Base-by-base conservation (phyloP, 805 yeast genomes). In the Wickerhamomyces subpelliculosus region DNA sequence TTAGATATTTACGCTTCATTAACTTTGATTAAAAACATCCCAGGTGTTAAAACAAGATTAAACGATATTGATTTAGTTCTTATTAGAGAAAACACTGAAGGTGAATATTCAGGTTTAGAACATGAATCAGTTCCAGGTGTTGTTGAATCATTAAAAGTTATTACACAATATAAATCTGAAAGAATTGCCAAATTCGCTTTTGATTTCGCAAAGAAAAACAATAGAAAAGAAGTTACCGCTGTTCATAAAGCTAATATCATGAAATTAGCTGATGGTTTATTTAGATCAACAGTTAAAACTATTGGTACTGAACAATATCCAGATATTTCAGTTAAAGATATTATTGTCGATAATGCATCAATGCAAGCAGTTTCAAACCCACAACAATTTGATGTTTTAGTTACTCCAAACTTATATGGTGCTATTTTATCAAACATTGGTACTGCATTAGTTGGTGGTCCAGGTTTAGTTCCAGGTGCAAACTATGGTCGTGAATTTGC, bases 331-430 rank as follows among this genome's bases (percentile, higher is more conserved):
- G 86, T 81, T 53, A 81, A 80, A 65, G 95, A 89, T 67, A 85
- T 93, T 78, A 93, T 90, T 68, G 97, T 90, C 54, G 98, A 90
- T 70, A 90, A 90, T 63, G 97, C 97, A 45, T 87, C 97, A 45
- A 93, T 90, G 98, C 97, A 90, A 73, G 96, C 97, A 43, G 98
- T 90, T 47, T 89, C 97, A 42, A 76, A 83, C 68, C 97, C 97
- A 53, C 96, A 90, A 68, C 97, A 90, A 72, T 90, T 90, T 59
- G 97, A 93, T 64, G 97, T 93, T 41, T 75, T 90, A 69, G 97
- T 93, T 48, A 87, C 97, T 49, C 98, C 98, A 53, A 89, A 93
- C 75, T 77, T 90, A 72, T 90, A 90, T 76, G 98, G 98, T 71
- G 84, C 96, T 60, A 90, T 90, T 59, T 72, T 90, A 59, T 88